These are phyloP conservation scores for Fusarium verrucosum DNA, from an alignment of 2,329 filamentous ascomycete species.

Conservation along the genomic window DNA sequence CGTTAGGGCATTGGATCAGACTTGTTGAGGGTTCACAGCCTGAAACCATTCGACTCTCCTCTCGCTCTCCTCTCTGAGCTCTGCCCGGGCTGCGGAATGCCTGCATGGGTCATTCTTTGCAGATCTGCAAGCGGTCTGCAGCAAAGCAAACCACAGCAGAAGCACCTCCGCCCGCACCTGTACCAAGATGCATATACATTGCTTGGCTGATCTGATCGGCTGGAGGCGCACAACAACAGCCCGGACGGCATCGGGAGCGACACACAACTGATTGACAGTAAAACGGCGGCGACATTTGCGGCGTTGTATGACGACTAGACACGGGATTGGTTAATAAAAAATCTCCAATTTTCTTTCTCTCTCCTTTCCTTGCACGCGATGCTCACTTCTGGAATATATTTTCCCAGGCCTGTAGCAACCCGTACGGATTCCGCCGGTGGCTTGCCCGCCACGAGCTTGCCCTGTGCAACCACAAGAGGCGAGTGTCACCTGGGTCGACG, in stretches of 20 bases:
- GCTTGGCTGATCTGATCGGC: conserved; percentile 12
- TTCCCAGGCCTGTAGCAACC: conserved; percentile 18
- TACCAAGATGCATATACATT: too few species aligned
- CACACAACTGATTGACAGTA: conserved; percentile 16
- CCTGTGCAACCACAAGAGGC: conserved; percentile 31
- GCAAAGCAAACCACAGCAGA: conserved; percentile 21
- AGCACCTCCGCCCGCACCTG: conserved; percentile 34
- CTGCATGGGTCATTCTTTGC: conserved; percentile 30
- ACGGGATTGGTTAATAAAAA: conserved; percentile 1
- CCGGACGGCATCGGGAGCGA: conserved; percentile 11
- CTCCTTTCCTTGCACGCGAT: too few species aligned
- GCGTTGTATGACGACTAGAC: conserved; percentile 21
- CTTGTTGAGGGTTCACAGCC: conserved; percentile 36
- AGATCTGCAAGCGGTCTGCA: conserved; percentile 40
- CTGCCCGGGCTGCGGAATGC: conserved; percentile 28
- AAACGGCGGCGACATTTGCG: conserved; percentile 19
- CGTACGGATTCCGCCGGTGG: conserved; percentile 21
- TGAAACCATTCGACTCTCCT: conserved; percentile 35
- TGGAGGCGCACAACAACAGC: conserved; percentile 17
- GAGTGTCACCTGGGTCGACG: conserved; percentile 25
- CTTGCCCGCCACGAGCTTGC: conserved; percentile 29
- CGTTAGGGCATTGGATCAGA: conserved; percentile 33
- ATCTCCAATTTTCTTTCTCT: conserved; percentile 9
- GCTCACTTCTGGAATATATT: conserved; percentile 14
- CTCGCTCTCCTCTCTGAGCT: too few species aligned